phyloP scores from a whole-genome alignment of 805 yeast species.

The Wickerhamomyces chaumierensis region DNA sequence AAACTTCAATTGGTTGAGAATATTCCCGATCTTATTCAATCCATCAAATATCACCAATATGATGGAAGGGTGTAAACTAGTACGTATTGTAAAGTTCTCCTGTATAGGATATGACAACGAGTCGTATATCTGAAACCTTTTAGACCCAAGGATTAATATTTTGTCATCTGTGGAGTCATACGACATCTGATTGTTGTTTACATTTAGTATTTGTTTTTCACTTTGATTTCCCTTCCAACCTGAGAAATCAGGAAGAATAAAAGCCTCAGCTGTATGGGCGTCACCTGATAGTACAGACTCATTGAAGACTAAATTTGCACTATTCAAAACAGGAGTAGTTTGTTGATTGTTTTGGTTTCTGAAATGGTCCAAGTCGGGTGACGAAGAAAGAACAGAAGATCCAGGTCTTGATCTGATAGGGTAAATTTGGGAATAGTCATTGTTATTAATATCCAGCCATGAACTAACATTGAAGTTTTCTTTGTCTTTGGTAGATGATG shows the following conservation, averaged over 20 bases:
- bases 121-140: constrained; percentile 11
- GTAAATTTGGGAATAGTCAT: neutral
- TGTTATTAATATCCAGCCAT: neutral
- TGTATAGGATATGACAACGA: constrained; percentile 9
- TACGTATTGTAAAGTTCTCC: constrained; percentile 12
- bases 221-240: neutral
- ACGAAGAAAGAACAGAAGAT: constrained; percentile 18
- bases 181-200: neutral
- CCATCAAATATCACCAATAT: constrained; percentile 19
- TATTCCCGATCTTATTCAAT: constrained; percentile 18
- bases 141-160: constrained; percentile 17
- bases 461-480: neutral
- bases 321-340: no score
- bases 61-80: constrained; percentile 8
- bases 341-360: neutral
- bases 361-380: constrained; percentile 1
- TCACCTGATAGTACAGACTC: neutral
- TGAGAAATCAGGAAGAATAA: neutral
- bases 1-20: constrained; percentile 12
- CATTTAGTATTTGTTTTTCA: neutral
- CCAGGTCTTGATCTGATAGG: constrained; percentile 13
- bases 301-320: neutral
- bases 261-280: neutral
- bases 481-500: neutral
- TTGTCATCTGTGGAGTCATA: constrained; percentile 2